A percentile compares a stretch with the other conserved stretches of the same genome.
phyloP scores from a whole-genome alignment of 1,284 basidiomycete genomes.

The Phylloporus sp. region DNA sequence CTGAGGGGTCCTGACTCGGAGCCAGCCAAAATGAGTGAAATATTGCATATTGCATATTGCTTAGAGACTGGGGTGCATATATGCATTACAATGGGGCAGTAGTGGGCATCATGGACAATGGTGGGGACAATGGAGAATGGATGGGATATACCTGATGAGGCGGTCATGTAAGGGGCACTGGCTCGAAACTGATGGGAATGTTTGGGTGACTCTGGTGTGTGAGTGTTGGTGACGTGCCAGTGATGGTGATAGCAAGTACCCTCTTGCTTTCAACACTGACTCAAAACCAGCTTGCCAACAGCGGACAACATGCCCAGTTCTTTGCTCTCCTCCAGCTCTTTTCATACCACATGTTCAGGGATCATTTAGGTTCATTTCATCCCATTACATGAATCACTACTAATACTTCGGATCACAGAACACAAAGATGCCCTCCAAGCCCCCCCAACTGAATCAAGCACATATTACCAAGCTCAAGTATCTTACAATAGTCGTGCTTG shows the following conservation, averaged over 20 bases:
- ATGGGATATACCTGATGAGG: too few species aligned
- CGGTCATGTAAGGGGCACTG: too few species aligned
- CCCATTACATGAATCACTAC: not conserved
- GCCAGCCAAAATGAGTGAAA: too few species aligned
- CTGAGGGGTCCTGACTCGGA: too few species aligned
- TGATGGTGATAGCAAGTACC: conserved; percentile 83
- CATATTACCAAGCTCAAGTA: conserved; percentile 91
- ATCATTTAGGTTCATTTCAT: conserved; percentile 64
- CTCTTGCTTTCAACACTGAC: too few species aligned
- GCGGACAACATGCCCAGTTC: conserved; percentile 63
- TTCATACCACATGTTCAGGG: conserved; percentile 83
- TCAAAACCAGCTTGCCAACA: conserved; percentile 67
- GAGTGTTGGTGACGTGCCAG: conserved; percentile 88
- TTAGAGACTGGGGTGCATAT: too few species aligned
- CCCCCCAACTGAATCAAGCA: conserved; percentile 69
- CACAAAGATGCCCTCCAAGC: conserved; percentile 64
- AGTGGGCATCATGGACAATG: too few species aligned
- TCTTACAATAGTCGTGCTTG: conserved; percentile 86
- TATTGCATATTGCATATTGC: too few species aligned
- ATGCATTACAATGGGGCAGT: too few species aligned
- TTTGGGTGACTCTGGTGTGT: conserved; percentile 51
- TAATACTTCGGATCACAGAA: conserved; percentile 45
- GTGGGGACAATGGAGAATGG: too few species aligned
- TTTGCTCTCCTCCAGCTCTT: conserved; percentile 81
- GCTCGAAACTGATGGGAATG: too few species aligned